Evolutionary conservation across 169 alveolate genomes (phyloP).

Genomic region (Miamiensis avidus): DNA sequence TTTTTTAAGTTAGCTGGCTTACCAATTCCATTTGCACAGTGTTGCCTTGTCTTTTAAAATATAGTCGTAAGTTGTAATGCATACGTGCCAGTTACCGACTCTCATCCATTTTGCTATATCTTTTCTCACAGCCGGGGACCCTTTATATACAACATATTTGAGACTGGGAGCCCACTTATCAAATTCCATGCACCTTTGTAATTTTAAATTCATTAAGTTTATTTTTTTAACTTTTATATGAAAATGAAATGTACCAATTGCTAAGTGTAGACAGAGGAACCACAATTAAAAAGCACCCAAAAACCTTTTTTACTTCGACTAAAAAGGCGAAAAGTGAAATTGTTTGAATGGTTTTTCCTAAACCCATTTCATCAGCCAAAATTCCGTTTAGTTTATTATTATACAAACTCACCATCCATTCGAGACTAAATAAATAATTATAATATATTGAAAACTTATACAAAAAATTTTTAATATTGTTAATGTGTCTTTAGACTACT

Average conservation of each 20-base stretch:
- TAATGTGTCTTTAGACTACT: no score
- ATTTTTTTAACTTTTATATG: no score
- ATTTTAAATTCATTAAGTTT: no score
- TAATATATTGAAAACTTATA: no score
- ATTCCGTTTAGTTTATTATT: slow-evolving; percentile 95
- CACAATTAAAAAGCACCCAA: slow-evolving; percentile 94
- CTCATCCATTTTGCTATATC: slow-evolving; percentile 60
- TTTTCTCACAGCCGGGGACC: slow-evolving; percentile 69
- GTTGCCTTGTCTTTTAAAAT: slow-evolving; percentile 80
- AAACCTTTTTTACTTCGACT: slow-evolving; percentile 91
- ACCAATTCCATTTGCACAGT: slow-evolving; percentile 87
- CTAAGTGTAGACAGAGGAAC: slow-evolving; percentile 95
- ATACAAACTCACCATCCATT: slow-evolving; percentile 95
- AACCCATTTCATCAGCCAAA: slow-evolving; percentile 99
- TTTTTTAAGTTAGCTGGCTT: slow-evolving; percentile 20
- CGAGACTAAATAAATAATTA: no score
- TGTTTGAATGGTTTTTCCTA: slow-evolving; percentile 97
- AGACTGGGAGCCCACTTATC: slow-evolving; percentile 95
- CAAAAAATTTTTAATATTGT: no score
- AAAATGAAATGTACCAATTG: no score
- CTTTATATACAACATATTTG: slow-evolving; percentile 85
- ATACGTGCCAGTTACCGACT: slow-evolving; percentile 79
- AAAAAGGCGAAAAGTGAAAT: slow-evolving; percentile 92
- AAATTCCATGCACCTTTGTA: slow-evolving; percentile 74
- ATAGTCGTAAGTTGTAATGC: slow-evolving; percentile 88